Conservation (phyloP, 2,329 filamentous ascomycete species). For the Nothophaeocryptopus gaeumannii region DNA sequence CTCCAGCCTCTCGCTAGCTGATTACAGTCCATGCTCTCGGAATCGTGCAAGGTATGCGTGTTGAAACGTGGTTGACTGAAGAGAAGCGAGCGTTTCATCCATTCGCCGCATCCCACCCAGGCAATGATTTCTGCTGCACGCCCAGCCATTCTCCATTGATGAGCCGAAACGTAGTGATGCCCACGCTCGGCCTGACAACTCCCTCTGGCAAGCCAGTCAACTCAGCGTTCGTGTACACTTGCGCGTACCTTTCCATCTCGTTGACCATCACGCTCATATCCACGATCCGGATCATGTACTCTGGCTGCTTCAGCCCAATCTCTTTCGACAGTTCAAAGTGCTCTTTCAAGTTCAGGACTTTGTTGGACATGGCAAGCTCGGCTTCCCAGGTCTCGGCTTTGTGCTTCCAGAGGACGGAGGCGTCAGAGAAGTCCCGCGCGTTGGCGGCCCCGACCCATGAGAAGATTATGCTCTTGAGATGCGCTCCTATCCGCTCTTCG, state of each 20-base stretch:
- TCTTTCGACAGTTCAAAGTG: not conserved
- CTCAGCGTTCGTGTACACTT: conserved; percentile 1
- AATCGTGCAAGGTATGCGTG: too few relatives aligned
- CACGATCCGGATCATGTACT: not conserved
- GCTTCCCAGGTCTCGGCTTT: not conserved
- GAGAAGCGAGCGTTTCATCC: not conserved
- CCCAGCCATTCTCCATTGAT: not conserved
- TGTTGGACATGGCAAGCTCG: not conserved
- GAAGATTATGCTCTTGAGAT: not conserved
- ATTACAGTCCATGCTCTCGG: too few relatives aligned
- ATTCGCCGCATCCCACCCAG: not conserved
- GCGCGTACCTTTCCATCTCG: not conserved
- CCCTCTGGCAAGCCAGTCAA: not conserved
- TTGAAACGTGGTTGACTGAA: too few relatives aligned
- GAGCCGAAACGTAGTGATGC: not conserved
- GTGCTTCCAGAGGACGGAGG: conserved; percentile 2
- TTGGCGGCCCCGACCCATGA: not conserved
- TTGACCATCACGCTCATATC: not conserved
- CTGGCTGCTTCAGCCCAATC: not conserved
- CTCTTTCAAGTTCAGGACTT: not conserved
- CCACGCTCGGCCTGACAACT: not conserved
- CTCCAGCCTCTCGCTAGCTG: too few relatives aligned
- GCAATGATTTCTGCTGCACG: not conserved
- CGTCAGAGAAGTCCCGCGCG: not conserved
- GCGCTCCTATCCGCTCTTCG: too few relatives aligned